Base-by-base conservation (phyloP, 208 protist genomes). In the Wallacemonas sp. region DNA sequence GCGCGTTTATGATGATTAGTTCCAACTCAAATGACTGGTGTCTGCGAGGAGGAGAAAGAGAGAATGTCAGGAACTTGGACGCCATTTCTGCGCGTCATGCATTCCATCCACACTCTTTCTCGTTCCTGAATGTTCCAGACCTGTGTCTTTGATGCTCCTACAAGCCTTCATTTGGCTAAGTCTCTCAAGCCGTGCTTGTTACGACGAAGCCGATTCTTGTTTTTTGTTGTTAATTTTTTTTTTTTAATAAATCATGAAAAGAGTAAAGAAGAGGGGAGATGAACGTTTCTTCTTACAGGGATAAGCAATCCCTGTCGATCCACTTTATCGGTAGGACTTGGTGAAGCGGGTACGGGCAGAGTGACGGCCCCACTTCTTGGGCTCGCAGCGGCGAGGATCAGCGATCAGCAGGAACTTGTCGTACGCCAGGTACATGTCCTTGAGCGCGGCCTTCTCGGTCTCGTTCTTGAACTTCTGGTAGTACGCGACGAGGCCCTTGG, bases 291-390 rank as follows among this genome's bases (percentile, higher is more conserved):
- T 70, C 56, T 70, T 8, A 58, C 51, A n/a, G n/a, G n/a, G n/a
- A n/a, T n/a, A 58, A 33, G 51, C 19, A 8, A 39, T 3, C 8
- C 51, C 39, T 59, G 12, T 61, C 61, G 53, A 58, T 41, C 31
- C 33, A 59, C 49, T 56, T 79, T 98, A 99, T 93, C 99, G 94
- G 95, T 99, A 99, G 47, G 98, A 99, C 91, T 99, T 99, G 82
- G 99, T 98, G 91, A 97, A 98, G 80, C 98, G 88, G 21, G 98
- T 97, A 74, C 99, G 96, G 76, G 99, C 99, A 96, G 97, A 98
- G 73, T 94, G 96, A 87, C 99, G 98, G 74, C 99, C 99, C 86
- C 99, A 99, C 87, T 99, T 99, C 98, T 99, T 99, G 65, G 98
- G 95, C 90, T 99, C 99, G 86, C 95, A 98, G 79, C 98, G 95